Base-by-base conservation (phyloP, 805 yeast species). In the Candida multigemmis region DNA sequence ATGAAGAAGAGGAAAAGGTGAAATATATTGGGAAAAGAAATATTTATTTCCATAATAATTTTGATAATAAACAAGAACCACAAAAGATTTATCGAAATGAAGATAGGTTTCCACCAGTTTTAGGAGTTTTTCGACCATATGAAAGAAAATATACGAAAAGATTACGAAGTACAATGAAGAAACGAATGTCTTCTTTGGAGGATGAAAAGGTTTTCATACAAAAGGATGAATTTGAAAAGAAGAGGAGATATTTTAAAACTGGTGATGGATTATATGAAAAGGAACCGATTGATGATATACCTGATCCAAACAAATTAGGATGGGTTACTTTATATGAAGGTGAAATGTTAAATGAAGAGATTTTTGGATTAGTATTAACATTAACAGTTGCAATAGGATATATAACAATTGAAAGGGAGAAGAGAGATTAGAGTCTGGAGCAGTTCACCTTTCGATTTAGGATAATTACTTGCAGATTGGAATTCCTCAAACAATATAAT, bases 291-390 rank as follows among this genome's bases (percentile, higher is more conserved):
- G 83, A 76, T 44, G 83, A 76, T 44, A 56, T 68, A 4, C 81
- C 82, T 1, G 71, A 68, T 42, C 73, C 69, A 25, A 62, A 55
- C 30, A 76, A 74, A 39, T 36, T 74, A 18, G 83, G 83, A 0
- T 77, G 83, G 83, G 46, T 76, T 3, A 74, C 82, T 0, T 52
- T 76, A 2, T 74, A 66, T 37, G 78, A 75, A 14, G 69, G 69
- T 12, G 33, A 31, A 4, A 22, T 31, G 5, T 16, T 52, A 5
- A 46, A 56, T 35, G 27, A 37, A 14, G 45, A 34, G 13, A 60
- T 62, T 52, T 74, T 74, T 65, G 77, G 74, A 35, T 35, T 64
- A 25, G 69, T 65, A 1, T 34, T 76, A 14, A 78, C 77, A 0
- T 39, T 68, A 38, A 65, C 73, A 0, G 51, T 74, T 31, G 76